A percentile compares a stretch with the other conserved stretches of the same genome.
Conservation (phyloP, 306 rosid species). For the Prinsepia uniflora region DNA sequence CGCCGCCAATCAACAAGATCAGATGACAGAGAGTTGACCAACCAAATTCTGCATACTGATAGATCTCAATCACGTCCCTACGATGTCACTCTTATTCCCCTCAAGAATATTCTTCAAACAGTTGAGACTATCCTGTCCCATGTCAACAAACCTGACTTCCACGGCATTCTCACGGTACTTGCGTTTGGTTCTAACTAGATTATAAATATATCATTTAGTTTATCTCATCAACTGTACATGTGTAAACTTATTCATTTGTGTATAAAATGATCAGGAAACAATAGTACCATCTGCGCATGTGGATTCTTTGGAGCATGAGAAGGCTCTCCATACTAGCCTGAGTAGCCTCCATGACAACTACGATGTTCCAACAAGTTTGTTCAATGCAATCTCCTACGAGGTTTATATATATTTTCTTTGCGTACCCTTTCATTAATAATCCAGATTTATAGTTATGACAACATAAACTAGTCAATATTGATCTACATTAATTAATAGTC, state of each 20-base stretch:
- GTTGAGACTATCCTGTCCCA: conserved; percentile 44
- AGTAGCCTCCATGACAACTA: conserved; percentile 26
- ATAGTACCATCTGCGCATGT: neutral
- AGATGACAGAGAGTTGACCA: conserved; percentile 8
- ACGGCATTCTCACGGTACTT: conserved; percentile 12
- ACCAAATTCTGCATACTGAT: conserved; percentile 22
- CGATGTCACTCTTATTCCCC: conserved; percentile 8
- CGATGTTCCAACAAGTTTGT: conserved; percentile 36
- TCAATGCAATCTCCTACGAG: conserved; percentile 54
- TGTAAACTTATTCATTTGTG: neutral
- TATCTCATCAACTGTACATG: neutral
- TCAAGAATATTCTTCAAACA: conserved; percentile 46
- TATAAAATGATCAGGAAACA: conserved; percentile 24
- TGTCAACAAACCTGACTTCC: conserved; percentile 28
- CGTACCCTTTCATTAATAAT: neutral
- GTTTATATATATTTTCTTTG: conserved; percentile 16
- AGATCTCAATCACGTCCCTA: conserved; percentile 13
- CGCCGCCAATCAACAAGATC: conserved; percentile 5
- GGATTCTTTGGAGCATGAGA: conserved; percentile 25
- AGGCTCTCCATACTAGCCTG: conserved; percentile 25
- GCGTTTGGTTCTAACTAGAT: neutral
- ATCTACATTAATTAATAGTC: neutral
- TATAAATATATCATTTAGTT: neutral
- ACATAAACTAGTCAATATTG: too few species aligned
- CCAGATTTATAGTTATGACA: neutral